Conservation (phyloP, 2,329 filamentous ascomycete genomes). For the Tolypocladium sp. region DNA sequence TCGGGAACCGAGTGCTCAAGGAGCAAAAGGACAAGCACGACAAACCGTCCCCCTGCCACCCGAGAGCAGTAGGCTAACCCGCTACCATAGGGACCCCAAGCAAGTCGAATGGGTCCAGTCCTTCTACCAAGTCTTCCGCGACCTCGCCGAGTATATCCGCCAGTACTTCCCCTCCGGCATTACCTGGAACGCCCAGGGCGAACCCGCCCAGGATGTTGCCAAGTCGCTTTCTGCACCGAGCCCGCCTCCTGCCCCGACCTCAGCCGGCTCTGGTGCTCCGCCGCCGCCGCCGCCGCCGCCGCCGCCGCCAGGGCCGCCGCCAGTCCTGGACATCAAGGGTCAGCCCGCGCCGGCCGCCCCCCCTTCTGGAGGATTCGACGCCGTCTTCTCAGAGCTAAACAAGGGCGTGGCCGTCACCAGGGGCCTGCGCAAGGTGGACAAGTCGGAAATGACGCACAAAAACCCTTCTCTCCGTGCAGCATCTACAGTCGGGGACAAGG, state of each 20-base stretch:
- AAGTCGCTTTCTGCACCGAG: constrained; percentile 40
- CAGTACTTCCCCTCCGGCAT: constrained; percentile 72
- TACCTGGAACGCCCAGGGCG: constrained; percentile 74
- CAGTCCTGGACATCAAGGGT: constrained; percentile 51
- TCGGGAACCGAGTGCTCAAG: constrained; percentile 87
- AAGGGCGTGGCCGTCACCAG: constrained; percentile 82
- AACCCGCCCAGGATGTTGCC: constrained; percentile 59
- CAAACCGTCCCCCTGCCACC: neutral
- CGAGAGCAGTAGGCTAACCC: neutral
- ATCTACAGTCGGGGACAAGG: constrained; percentile 57
- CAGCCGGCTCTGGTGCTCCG: constrained; percentile 36
- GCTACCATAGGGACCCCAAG: constrained; percentile 53
- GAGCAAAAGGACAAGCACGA: constrained; percentile 66
- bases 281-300: constrained; percentile 52
- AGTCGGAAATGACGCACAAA: constrained; percentile 96
- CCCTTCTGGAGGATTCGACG: constrained; percentile 58
- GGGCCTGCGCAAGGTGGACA: constrained; percentile 85
- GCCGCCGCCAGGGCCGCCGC: constrained; percentile 62
- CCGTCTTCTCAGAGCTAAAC: constrained; percentile 89
- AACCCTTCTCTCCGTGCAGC: constrained; percentile 76
- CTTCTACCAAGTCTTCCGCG: constrained; percentile 86
- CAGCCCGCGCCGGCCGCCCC: constrained; percentile 15
- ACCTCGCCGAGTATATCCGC: constrained; percentile 76
- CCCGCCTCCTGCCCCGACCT: constrained; percentile 33
- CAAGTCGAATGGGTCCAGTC: constrained; percentile 84